Conservation (phyloP, 805 yeast species). For the Kuraishia floccosa region DNA sequence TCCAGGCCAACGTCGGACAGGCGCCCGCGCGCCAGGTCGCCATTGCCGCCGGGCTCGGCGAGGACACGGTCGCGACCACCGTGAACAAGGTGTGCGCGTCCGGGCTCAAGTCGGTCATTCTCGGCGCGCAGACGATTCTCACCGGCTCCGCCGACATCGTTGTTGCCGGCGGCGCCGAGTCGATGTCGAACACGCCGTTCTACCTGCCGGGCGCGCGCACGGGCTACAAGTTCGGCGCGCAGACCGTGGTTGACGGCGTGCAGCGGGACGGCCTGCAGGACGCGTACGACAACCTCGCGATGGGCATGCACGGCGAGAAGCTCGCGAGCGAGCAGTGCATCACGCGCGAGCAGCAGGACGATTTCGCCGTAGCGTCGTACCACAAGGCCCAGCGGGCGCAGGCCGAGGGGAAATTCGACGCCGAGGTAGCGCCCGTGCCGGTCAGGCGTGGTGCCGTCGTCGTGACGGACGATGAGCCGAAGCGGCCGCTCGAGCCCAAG, state of each 20-base stretch:
- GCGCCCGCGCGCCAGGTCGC: slow-evolving; percentile 99
- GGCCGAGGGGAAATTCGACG: slow-evolving; percentile 65
- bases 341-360: slow-evolving; percentile 82
- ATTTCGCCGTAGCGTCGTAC: slow-evolving; percentile 77
- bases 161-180: slow-evolving; percentile 96
- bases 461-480: slow-evolving; percentile 72
- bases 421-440: slow-evolving; percentile 80
- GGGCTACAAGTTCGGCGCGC: slow-evolving; percentile 87
- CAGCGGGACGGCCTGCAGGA: slow-evolving; percentile 90
- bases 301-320: slow-evolving; percentile 98
- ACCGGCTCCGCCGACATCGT: slow-evolving; percentile 88
- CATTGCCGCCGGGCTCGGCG: slow-evolving; percentile 75
- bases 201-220: slow-evolving; percentile 76
- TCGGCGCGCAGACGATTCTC: slow-evolving; percentile 83
- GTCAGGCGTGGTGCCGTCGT: slow-evolving; percentile 74
- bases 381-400: slow-evolving; percentile 78
- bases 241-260: slow-evolving; percentile 72
- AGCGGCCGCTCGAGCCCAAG: slow-evolving; percentile 67
- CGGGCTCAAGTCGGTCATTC: slow-evolving; percentile 83
- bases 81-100: slow-evolving; percentile 97
- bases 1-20: slow-evolving; percentile 91
- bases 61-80: slow-evolving; percentile 75
- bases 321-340: slow-evolving; percentile 77
- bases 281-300: slow-evolving; percentile 77
- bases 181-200: slow-evolving; percentile 94